Evolutionary conservation across 2,329 filamentous ascomycete species (phyloP).

Genomic region (Neurospora sp.): DNA sequence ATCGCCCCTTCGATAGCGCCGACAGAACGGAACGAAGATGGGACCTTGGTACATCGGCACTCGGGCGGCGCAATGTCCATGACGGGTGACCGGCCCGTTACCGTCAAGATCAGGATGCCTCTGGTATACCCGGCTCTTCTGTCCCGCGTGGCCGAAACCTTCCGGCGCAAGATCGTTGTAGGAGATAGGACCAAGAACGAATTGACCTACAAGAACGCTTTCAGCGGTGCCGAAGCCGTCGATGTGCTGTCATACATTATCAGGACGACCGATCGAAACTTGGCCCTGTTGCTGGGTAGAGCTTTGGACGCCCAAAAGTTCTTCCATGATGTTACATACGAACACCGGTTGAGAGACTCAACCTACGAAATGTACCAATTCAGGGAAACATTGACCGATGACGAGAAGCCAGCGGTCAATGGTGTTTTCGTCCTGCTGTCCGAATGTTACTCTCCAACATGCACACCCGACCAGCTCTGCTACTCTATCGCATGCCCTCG

Average conservation of each 20-base stretch:
- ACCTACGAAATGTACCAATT: slow-evolving; percentile 94
- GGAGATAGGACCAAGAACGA: slow-evolving; percentile 94
- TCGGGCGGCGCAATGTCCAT: slow-evolving; percentile 46
- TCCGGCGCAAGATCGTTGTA: slow-evolving; percentile 77
- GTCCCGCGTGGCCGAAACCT: slow-evolving; percentile 87
- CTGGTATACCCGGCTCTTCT: slow-evolving; percentile 89
- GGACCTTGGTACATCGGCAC: slow-evolving; percentile 41
- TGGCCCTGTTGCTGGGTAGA: slow-evolving; percentile 81
- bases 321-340: slow-evolving; percentile 98
- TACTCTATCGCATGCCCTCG: slow-evolving; percentile 97
- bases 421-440: slow-evolving; percentile 94
- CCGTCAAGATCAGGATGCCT: slow-evolving; percentile 59
- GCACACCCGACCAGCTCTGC: slow-evolving; percentile 87
- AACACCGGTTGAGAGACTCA: slow-evolving; percentile 91
- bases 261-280: slow-evolving; percentile 88
- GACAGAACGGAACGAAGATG: slow-evolving; percentile 37
- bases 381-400: slow-evolving; percentile 81
- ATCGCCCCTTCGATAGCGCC: slow-evolving; percentile 56
- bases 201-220: slow-evolving; percentile 92
- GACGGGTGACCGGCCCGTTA: slow-evolving; percentile 46
- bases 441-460: slow-evolving; percentile 96
- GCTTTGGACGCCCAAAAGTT: slow-evolving; percentile 96
- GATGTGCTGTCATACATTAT: slow-evolving; percentile 96
- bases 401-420: slow-evolving; percentile 66
- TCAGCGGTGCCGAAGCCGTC: slow-evolving; percentile 90